A percentile compares a stretch with the other conserved stretches of the same genome.
These are phyloP conservation scores for Apiotrichum siamense DNA, from an alignment of 1,284 basidiomycete species.

Conservation along the genomic window DNA sequence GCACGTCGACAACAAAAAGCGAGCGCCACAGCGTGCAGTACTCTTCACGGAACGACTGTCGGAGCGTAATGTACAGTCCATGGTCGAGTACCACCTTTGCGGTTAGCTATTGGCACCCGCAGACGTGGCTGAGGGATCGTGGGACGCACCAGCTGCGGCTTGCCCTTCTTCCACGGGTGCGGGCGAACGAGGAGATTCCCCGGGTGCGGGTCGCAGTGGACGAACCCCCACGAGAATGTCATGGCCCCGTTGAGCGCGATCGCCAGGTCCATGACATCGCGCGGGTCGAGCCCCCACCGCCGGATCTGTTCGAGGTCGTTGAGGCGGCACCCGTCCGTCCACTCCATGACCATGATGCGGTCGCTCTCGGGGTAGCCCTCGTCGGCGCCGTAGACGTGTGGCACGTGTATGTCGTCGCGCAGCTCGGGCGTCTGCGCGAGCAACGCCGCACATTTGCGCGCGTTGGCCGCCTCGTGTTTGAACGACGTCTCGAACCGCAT, in stretches of 20 bases:
- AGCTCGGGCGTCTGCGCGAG: slow-evolving; percentile 55
- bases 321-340: slow-evolving; percentile 61
- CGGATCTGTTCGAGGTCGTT: slow-evolving; percentile 57
- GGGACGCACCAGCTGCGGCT: slow-evolving; percentile 64
- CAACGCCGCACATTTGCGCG: slow-evolving; percentile 40
- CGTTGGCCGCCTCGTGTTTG: slow-evolving; percentile 55
- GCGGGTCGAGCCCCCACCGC: slow-evolving; percentile 48
- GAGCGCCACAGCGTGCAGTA: slow-evolving; percentile 75
- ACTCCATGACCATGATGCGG: slow-evolving; percentile 77
- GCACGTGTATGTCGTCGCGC: slow-evolving; percentile 66
- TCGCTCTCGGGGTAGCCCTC: slow-evolving; percentile 55
- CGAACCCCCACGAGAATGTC: slow-evolving; percentile 84
- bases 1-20: slow-evolving; percentile 65
- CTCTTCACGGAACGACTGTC: slow-evolving; percentile 60
- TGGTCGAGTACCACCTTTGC: slow-evolving; percentile 65
- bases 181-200: slow-evolving; percentile 79
- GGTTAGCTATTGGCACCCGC: neutral
- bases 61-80: slow-evolving; percentile 69
- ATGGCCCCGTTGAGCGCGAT: slow-evolving; percentile 68
- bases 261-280: slow-evolving; percentile 50
- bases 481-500: slow-evolving; percentile 77
- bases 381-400: slow-evolving; percentile 64
- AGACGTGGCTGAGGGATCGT: neutral
- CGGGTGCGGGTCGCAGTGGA: slow-evolving; percentile 60
- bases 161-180: slow-evolving; percentile 55